Percentiles rank a stretch among this genome's conserved stretches.
These are phyloP conservation scores for Monilinia laxa DNA, from an alignment of 2,329 filamentous ascomycete genomes.

Conservation along the genomic window DNA sequence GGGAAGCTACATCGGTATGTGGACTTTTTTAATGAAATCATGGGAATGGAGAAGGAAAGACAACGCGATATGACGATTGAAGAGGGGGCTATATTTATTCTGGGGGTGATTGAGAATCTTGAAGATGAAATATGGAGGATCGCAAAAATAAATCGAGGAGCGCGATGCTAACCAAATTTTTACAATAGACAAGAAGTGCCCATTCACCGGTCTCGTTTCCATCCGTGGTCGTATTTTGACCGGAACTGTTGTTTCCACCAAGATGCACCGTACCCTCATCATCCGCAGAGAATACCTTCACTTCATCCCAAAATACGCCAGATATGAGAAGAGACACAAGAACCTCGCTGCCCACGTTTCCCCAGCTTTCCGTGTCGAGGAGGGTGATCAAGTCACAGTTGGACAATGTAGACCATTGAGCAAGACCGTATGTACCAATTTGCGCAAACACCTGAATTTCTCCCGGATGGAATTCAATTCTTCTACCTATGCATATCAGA, in stretches of 20 bases:
- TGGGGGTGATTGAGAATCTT: not conserved
- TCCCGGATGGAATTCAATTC: not conserved
- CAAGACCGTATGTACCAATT: conserved; percentile 84
- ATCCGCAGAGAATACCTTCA: conserved; percentile 99
- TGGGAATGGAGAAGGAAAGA: conserved; percentile 3
- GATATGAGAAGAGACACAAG: conserved; percentile 99
- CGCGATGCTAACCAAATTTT: conserved; percentile 30
- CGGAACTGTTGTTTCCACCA: conserved; percentile 98
- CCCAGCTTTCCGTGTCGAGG: conserved; percentile 99
- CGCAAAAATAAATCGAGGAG: conserved; percentile 16
- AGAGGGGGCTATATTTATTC: not conserved
- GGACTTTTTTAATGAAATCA: conserved; percentile 28
- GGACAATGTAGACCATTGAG: conserved; percentile 98
- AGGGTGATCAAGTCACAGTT: conserved; percentile 98
- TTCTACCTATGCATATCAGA: not conserved
- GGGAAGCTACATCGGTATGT: conserved; percentile 97
- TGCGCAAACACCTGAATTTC: not conserved
- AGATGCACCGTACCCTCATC: conserved; percentile 99
- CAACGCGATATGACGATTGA: not conserved
- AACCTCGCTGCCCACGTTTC: conserved; percentile 99
- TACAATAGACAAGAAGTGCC: conserved; percentile 97
- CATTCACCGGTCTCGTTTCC: conserved; percentile 97
- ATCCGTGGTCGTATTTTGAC: conserved; percentile 99
- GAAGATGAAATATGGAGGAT: not conserved
- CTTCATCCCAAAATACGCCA: conserved; percentile 98